Evolutionary conservation across 441 rosid species (phyloP).

Genomic region (Erodium moschatum): DNA sequence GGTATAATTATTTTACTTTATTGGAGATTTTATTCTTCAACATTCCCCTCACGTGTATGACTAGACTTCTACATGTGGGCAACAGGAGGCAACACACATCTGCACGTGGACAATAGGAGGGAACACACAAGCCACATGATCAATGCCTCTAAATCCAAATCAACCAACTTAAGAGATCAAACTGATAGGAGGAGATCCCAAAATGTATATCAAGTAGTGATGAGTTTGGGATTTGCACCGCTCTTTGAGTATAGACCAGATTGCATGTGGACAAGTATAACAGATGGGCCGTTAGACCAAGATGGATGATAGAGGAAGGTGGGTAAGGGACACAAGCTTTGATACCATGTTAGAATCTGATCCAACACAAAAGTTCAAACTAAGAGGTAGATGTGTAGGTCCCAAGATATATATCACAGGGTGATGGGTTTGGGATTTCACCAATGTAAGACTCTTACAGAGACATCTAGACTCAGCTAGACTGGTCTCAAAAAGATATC

Average conservation of each 20-base stretch:
- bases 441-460: not conserved
- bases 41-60: not conserved
- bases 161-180: not conserved
- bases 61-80: not conserved
- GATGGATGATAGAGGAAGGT: not conserved
- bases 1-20: not conserved
- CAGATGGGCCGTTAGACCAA: not conserved
- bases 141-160: not conserved
- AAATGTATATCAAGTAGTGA: not conserved
- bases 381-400: not conserved
- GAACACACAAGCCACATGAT: not conserved
- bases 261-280: not conserved
- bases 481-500: not conserved
- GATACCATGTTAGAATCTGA: not conserved
- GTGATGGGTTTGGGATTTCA: not conserved
- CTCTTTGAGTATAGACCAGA: not conserved
- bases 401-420: not conserved
- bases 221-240: not conserved
- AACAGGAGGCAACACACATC: not conserved
- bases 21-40: not conserved
- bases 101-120: not conserved
- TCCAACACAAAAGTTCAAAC: not conserved
- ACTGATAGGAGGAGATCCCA: not conserved
- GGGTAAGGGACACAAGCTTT: not conserved
- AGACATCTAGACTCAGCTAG: not conserved